Evolutionary conservation across 345 rosid genomes (phyloP), one percentile per base, ranked within the genome.

Genomic region (Camelina laxa): DNA sequence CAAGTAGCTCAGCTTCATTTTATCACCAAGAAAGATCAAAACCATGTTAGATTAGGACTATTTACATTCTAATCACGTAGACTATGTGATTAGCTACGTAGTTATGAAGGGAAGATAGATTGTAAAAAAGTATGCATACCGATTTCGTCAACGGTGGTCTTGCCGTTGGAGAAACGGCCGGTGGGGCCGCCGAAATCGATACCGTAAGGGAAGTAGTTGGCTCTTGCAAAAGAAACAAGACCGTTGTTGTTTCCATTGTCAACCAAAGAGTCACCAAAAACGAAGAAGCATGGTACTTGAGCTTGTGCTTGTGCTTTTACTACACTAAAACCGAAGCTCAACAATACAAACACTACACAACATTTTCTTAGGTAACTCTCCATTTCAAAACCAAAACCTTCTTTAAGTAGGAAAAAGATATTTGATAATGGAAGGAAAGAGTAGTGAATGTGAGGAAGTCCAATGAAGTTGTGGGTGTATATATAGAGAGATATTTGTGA

Each of bases 191-290:
- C 74, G 10, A 89, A 93, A 80, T 93, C 98, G 66, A 93, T 85
- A 8, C 98, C 98, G 48, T 93, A 93, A 56, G 98, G 98, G 72
- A 83, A 49, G 63, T 91, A 93, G 74, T 93, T 36, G 75, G 97
- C 87, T 80, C 84, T 85, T 5, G 98, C 98, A 64, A 88, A 69
- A 50, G 97, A 91, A 1, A 44, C 19, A 30, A 93, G 97, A 30
- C 63, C 81, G 42, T 93, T 93, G 80, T 93, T 93, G 74, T 93
- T 93, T 69, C 98, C 98, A 75, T 89, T 89, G 45, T 93, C 98
- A 30, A 89, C 96, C 81, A 93, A 78, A n/a, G 98, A 93, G 60
- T 93, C 98, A 60, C 98, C 98, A 48, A 93, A 93, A 49, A 91
- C 64, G 70, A 91, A 93, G 87, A 82, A 91, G 72, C 97, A 88